These are phyloP conservation scores for Cardiospermum halicacabum DNA, from an alignment of 345 rosid species.

Conservation along the genomic window DNA sequence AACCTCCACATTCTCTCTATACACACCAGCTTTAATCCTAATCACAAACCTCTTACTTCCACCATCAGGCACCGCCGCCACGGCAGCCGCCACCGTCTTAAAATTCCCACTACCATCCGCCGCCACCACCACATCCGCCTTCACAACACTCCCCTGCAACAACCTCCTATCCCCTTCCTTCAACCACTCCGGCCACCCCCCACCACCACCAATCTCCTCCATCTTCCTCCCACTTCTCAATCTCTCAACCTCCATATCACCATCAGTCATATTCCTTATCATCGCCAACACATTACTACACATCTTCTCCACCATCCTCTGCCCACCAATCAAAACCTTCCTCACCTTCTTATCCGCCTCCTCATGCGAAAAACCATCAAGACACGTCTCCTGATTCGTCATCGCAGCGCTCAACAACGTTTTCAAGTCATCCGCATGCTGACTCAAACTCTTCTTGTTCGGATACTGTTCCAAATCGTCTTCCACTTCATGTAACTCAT, in stretches of 20 bases:
- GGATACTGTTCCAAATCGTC: conserved; percentile 66
- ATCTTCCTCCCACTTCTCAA: conserved; percentile 35
- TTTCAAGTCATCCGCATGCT: conserved; percentile 79
- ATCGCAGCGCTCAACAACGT: conserved; percentile 82
- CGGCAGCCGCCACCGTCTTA: conserved; percentile 56
- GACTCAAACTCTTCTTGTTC: conserved; percentile 44
- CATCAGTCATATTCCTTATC: conserved; percentile 66
- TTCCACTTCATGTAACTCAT: conserved; percentile 53
- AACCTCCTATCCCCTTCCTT: conserved; percentile 57
- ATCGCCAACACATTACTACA: conserved; percentile 59
- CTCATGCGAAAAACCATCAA: conserved; percentile 78
- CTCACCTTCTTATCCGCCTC: conserved; percentile 48
- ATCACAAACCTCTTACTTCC: conserved; percentile 64
- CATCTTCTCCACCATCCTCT: conserved; percentile 48
- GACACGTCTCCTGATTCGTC: conserved; percentile 81
- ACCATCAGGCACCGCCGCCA: conserved; percentile 62
- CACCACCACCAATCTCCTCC: conserved; percentile 24
- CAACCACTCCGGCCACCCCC: conserved; percentile 76
- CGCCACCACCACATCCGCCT: conserved; percentile 65
- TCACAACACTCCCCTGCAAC: conserved; percentile 57
- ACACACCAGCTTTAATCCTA: conserved; percentile 67
- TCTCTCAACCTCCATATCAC: conserved; percentile 41
- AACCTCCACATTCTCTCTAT: conserved; percentile 75
- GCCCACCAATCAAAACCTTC: conserved; percentile 30
- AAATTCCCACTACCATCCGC: conserved; percentile 80